Conservation (phyloP, 2,329 filamentous ascomycete species). For the Fusarium sp. region DNA sequence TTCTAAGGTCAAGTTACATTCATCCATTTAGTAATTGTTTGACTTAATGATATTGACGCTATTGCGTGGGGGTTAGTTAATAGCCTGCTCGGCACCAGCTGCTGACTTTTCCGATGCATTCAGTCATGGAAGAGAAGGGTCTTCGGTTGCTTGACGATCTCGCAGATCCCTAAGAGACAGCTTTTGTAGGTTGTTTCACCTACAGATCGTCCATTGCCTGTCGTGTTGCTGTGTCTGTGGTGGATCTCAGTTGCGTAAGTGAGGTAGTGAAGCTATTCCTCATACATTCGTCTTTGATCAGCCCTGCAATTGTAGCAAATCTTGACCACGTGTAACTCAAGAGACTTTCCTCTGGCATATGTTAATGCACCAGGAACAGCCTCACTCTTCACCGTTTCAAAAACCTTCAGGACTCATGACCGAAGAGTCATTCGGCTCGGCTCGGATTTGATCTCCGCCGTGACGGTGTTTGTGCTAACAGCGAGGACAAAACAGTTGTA, state of each 20-base stretch:
- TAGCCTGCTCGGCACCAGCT: background rate
- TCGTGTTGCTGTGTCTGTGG: background rate
- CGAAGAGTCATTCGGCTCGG: slow-evolving; percentile 37
- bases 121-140: background rate
- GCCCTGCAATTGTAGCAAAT: background rate
- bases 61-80: slow-evolving; percentile 2
- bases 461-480: background rate
- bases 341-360: background rate
- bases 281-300: background rate
- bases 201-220: slow-evolving; percentile 4
- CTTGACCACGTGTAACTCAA: slow-evolving; percentile 12
- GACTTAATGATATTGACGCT: slow-evolving; percentile 10
- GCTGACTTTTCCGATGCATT: background rate
- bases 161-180: slow-evolving; percentile 9
- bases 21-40: slow-evolving; percentile 5
- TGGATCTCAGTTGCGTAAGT: background rate
- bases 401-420: background rate
- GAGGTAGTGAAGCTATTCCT: background rate
- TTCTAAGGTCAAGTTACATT: background rate
- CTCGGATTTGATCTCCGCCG: slow-evolving; percentile 12
- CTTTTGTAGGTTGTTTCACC: background rate
- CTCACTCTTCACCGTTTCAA: slow-evolving; percentile 10
- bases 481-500: background rate
- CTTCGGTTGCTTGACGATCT: slow-evolving; percentile 13
- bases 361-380: background rate